phyloP scores from a whole-genome alignment of 2,329 filamentous ascomycete species.

The Tolypocladium ovalisporum region DNA sequence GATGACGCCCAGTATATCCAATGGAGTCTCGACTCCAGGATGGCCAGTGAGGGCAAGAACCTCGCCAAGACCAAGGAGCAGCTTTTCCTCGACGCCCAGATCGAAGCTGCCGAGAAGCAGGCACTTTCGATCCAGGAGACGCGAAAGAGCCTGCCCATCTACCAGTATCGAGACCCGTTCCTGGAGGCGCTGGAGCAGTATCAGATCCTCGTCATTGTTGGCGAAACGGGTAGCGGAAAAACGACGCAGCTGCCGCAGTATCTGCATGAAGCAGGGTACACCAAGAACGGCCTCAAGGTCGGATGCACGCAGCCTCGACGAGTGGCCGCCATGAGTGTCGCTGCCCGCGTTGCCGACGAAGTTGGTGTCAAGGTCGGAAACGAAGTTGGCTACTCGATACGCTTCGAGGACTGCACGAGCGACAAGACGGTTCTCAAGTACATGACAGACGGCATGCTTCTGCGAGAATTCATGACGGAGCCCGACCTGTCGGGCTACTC shows the following conservation, averaged over 20 bases:
- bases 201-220: slow-evolving; percentile 84
- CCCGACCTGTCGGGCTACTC: slow-evolving; percentile 75
- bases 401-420: slow-evolving; percentile 85
- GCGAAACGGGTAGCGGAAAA: slow-evolving; percentile 91
- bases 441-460: slow-evolving; percentile 93
- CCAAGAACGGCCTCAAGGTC: slow-evolving; percentile 72
- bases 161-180: slow-evolving; percentile 75
- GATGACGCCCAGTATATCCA: slow-evolving; percentile 83
- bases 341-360: slow-evolving; percentile 91
- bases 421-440: slow-evolving; percentile 91
- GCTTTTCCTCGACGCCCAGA: slow-evolving; percentile 63
- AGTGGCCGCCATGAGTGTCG: slow-evolving; percentile 95
- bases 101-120: slow-evolving; percentile 82
- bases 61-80: slow-evolving; percentile 61
- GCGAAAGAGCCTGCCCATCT: slow-evolving; percentile 81
- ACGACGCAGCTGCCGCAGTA: slow-evolving; percentile 94
- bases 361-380: slow-evolving; percentile 82
- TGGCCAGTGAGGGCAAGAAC: slow-evolving; percentile 60
- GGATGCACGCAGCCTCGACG: slow-evolving; percentile 90
- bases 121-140: slow-evolving; percentile 85
- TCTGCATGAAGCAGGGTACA: slow-evolving; percentile 82
- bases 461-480: slow-evolving; percentile 83
- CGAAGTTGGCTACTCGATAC: slow-evolving; percentile 88
- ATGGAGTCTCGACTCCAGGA: slow-evolving; percentile 64
- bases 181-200: slow-evolving; percentile 76